Evolutionary conservation across 1,284 basidiomycete genomes (phyloP).

Genomic region (Cutaneotrichosporon cavernicola): DNA sequence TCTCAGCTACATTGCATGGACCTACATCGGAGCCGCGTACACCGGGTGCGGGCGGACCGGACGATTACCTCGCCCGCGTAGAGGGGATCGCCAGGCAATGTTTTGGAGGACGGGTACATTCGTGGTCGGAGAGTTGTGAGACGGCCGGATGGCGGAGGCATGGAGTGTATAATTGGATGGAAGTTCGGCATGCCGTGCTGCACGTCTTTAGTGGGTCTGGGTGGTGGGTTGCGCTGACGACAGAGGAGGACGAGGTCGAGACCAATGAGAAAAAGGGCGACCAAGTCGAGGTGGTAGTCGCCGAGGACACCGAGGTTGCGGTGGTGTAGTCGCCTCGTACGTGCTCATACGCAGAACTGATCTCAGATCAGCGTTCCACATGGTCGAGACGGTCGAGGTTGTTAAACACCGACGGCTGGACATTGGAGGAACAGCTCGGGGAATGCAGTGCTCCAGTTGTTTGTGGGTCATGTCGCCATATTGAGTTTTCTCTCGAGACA

Average conservation of each 20-base stretch:
- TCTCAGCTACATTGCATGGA: neutral
- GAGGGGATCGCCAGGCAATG: neutral
- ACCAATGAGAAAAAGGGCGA: neutral
- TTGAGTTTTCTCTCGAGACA: too few species aligned
- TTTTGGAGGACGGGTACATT: neutral
- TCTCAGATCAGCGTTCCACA: too few species aligned
- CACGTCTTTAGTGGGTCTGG: neutral
- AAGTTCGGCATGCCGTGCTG: neutral
- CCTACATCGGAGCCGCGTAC: neutral
- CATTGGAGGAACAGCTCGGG: too few species aligned
- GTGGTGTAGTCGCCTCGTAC: too few species aligned
- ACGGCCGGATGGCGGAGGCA: neutral
- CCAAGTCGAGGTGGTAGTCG: neutral
- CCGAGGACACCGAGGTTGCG: too few species aligned
- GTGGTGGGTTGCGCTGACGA: neutral
- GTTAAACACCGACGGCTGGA: too few species aligned
- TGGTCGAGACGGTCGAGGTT: too few species aligned
- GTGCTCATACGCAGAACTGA: too few species aligned
- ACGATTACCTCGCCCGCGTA: neutral
- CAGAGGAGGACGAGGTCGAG: neutral
- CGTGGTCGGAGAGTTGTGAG: neutral
- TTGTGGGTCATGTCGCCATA: too few species aligned
- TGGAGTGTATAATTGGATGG: neutral
- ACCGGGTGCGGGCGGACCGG: neutral
- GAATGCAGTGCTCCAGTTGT: too few species aligned